These are phyloP conservation scores for Penicillium bovifimosum DNA, from an alignment of 495 filamentous ascomycete genomes.

Conservation along the genomic window DNA sequence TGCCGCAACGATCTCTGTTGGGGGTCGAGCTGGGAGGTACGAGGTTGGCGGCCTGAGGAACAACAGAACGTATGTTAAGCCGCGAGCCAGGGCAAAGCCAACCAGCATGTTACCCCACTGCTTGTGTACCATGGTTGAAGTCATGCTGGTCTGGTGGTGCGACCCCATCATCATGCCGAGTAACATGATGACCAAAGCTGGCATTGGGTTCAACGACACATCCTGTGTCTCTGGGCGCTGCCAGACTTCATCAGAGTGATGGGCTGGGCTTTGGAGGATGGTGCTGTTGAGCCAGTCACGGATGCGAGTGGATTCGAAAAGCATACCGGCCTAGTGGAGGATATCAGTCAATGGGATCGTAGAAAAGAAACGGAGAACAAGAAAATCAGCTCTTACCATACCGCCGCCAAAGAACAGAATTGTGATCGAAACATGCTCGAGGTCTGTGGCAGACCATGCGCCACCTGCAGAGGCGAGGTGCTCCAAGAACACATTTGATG, in stretches of 20 bases:
- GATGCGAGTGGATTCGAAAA: slow-evolving; percentile 73
- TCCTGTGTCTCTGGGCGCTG: slow-evolving; percentile 60
- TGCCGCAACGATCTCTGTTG: slow-evolving; percentile 75
- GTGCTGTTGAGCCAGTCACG: slow-evolving; percentile 66
- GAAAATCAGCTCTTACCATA: slow-evolving; percentile 49
- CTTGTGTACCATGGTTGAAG: slow-evolving; percentile 88
- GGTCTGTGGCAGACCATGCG: slow-evolving; percentile 68
- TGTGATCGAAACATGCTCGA: slow-evolving; percentile 91
- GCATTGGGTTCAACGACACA: slow-evolving; percentile 84
- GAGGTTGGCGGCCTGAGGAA: slow-evolving; percentile 82
- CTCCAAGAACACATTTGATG: slow-evolving; percentile 88
- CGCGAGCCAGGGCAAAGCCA: slow-evolving; percentile 72
- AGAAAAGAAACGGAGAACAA: neutral
- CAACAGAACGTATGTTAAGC: slow-evolving; percentile 70
- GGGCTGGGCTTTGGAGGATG: slow-evolving; percentile 35
- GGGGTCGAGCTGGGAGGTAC: slow-evolving; percentile 81
- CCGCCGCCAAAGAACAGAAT: slow-evolving; percentile 94
- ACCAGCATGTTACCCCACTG: slow-evolving; percentile 89
- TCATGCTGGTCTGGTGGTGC: slow-evolving; percentile 79
- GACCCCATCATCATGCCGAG: slow-evolving; percentile 92
- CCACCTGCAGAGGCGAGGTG: slow-evolving; percentile 69
- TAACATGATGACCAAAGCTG: slow-evolving; percentile 76
- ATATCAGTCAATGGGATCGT: neutral
- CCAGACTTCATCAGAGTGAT: slow-evolving; percentile 46
- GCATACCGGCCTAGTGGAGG: slow-evolving; percentile 68